Evolutionary conservation across 441 rosid genomes (phyloP).

Genomic region (Adansonia grandidieri): DNA sequence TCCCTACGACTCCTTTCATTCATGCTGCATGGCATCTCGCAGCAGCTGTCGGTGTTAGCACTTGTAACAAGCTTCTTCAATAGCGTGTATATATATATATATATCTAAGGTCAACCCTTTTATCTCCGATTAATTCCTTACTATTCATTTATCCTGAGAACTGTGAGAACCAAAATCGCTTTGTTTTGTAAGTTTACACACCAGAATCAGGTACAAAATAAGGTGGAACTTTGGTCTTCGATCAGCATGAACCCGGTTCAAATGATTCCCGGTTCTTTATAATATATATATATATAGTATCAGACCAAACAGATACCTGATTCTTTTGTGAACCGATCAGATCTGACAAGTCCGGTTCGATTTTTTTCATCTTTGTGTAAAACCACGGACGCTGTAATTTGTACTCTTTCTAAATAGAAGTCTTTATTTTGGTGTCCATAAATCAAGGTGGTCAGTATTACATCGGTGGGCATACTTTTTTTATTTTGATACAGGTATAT

Average conservation of each 20-base stretch:
- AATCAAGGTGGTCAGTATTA: too few relatives aligned
- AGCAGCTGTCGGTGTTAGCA: slow-evolving; percentile 90
- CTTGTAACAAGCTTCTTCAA: slow-evolving; percentile 89
- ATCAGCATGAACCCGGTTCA: not conserved
- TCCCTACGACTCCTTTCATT: slow-evolving; percentile 72
- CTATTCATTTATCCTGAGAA: slow-evolving; percentile 28
- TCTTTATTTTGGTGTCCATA: too few relatives aligned
- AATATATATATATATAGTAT: too few relatives aligned
- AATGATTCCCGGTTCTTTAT: too few relatives aligned
- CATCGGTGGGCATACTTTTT: too few relatives aligned
- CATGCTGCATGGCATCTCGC: slow-evolving; percentile 99
- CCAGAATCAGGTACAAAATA: not conserved
- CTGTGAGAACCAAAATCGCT: slow-evolving; percentile 25
- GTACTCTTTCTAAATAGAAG: not conserved
- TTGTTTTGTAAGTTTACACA: not conserved
- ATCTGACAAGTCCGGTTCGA: too few relatives aligned
- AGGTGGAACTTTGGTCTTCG: not conserved
- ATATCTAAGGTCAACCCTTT: not conserved
- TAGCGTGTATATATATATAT: slow-evolving; percentile 36
- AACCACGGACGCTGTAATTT: not conserved
- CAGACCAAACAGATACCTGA: too few relatives aligned
- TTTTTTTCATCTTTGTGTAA: not conserved
- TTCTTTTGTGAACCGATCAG: too few relatives aligned
- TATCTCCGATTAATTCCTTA: slow-evolving; percentile 22
- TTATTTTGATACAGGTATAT: too few relatives aligned